These are phyloP conservation scores for Elongisporangium anandrum DNA, from an alignment of 352 stramenopile species.

Conservation along the genomic window DNA sequence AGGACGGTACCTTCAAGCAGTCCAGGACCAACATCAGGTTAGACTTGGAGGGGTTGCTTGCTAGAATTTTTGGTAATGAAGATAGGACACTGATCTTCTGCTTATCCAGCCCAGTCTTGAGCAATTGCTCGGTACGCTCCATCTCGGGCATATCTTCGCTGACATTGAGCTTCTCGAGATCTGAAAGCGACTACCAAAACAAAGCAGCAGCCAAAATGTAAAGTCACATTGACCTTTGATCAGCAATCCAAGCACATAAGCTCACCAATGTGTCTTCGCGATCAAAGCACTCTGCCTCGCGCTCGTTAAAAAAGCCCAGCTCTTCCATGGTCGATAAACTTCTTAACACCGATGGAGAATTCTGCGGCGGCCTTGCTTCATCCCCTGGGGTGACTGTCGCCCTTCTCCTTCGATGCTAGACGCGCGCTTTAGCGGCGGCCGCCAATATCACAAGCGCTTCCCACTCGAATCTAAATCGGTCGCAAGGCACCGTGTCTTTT, in stretches of 20 bases:
- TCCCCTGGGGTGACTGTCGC: slow-evolving; percentile 16
- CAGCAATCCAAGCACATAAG: background rate
- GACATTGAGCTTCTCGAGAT: slow-evolving; percentile 84
- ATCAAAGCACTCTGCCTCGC: slow-evolving; percentile 81
- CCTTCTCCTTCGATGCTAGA: slow-evolving; percentile 2
- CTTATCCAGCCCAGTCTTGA: slow-evolving; percentile 72
- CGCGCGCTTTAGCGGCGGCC: slow-evolving; percentile 3
- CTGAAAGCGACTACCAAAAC: slow-evolving; percentile 54
- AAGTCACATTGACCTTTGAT: background rate
- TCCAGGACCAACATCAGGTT: slow-evolving; percentile 62
- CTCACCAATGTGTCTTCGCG: slow-evolving; percentile 73
- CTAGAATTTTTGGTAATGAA: slow-evolving; percentile 64
- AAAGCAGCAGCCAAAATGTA: background rate
- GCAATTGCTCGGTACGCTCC: slow-evolving; percentile 68
- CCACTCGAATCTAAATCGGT: slow-evolving; percentile 4
- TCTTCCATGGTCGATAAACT: slow-evolving; percentile 59
- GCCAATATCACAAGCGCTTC: slow-evolving; percentile 14
- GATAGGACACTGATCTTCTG: slow-evolving; percentile 77
- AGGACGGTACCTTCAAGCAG: slow-evolving; percentile 57
- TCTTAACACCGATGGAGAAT: slow-evolving; percentile 15
- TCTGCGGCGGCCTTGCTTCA: slow-evolving; percentile 24
- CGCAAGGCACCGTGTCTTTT: slow-evolving; percentile 8
- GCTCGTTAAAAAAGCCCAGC: slow-evolving; percentile 77
- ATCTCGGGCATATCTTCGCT: slow-evolving; percentile 82
- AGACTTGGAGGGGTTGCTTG: slow-evolving; percentile 66